These are phyloP conservation scores for Conidiobolus incongruus DNA, from an alignment of 371 early-diverging fungal species.

Conservation along the genomic window DNA sequence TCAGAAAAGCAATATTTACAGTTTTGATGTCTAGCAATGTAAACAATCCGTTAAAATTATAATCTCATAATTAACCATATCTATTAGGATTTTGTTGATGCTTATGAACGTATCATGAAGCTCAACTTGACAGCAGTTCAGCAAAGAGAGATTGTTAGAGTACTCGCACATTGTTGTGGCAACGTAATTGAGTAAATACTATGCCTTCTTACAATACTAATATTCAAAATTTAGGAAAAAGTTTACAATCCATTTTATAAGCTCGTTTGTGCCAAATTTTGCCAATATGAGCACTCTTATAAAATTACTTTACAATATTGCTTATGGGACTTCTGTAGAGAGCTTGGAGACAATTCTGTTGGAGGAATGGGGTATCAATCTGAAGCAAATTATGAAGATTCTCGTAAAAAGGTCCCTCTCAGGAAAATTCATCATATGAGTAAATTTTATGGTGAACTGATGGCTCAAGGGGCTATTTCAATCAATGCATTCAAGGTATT, in stretches of 20 bases:
- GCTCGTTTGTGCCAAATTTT: constrained; percentile 55
- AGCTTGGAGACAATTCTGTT: constrained; percentile 49
- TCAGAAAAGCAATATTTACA: constrained; percentile 78
- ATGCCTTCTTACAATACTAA: background rate
- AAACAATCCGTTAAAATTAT: background rate
- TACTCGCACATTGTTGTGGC: constrained; percentile 69
- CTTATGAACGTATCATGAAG: constrained; percentile 62
- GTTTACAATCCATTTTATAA: constrained; percentile 88
- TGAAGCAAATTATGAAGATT: constrained; percentile 5
- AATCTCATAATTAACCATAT: background rate
- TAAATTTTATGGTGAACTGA: constrained; percentile 43
- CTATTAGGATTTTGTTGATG: constrained; percentile 77
- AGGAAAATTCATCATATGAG: constrained; percentile 43
- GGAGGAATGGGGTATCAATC: constrained; percentile 36
- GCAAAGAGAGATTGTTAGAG: constrained; percentile 83
- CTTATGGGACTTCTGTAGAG: constrained; percentile 79
- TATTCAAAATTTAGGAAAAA: constrained; percentile 30
- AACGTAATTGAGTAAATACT: constrained; percentile 22
- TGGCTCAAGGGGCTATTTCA: no score
- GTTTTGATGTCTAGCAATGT: constrained; percentile 77
- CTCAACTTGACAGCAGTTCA: constrained; percentile 70
- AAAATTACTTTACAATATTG: constrained; percentile 85
- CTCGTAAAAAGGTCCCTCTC: constrained; percentile 18
- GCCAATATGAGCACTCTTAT: constrained; percentile 46
- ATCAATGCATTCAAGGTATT: no score